A percentile compares a stretch with the other conserved stretches of the same genome.
Evolutionary conservation across 1,139 yeast genomes (phyloP).

Genomic region (Taiozyma sp.): DNA sequence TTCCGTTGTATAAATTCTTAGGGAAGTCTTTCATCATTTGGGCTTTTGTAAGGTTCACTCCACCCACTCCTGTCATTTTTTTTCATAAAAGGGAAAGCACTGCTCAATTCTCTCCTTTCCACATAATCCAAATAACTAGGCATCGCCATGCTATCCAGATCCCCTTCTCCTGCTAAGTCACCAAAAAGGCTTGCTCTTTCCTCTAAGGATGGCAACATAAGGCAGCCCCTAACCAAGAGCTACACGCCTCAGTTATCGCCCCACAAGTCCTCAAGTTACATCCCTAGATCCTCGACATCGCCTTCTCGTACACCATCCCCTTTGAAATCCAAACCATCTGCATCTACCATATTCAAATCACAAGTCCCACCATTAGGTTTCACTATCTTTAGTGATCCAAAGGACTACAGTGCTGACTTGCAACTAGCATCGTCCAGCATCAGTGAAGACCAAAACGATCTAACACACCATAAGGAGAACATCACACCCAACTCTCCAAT

Average conservation of each 20-base stretch:
- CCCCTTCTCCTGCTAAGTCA: constrained; percentile 18
- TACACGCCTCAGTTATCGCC: constrained; percentile 13
- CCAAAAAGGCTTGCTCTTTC: constrained; percentile 20
- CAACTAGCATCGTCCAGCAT: constrained; percentile 10
- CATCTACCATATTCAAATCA: constrained; percentile 1
- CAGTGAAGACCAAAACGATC: constrained; percentile 17
- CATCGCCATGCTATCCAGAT: constrained; percentile 9
- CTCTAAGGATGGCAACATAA: constrained; percentile 20
- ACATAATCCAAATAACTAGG: not conserved
- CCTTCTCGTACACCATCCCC: constrained; percentile 10
- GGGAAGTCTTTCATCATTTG: not conserved
- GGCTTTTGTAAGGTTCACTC: not conserved
- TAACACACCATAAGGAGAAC: constrained; percentile 17
- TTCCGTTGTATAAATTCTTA: not conserved
- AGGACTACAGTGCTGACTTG: constrained; percentile 16
- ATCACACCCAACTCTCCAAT: constrained; percentile 1
- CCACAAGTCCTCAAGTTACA: constrained; percentile 2
- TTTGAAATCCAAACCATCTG: constrained; percentile 1
- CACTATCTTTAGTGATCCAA: constrained; percentile 20
- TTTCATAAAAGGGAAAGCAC: not conserved
- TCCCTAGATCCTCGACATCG: not conserved
- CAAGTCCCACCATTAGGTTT: constrained; percentile 12
- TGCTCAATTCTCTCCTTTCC: not conserved
- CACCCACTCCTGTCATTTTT: not conserved
- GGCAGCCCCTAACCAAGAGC: constrained; percentile 8